Base-by-base conservation (phyloP, 106 monocot species). In the Ottelia alismoides region DNA sequence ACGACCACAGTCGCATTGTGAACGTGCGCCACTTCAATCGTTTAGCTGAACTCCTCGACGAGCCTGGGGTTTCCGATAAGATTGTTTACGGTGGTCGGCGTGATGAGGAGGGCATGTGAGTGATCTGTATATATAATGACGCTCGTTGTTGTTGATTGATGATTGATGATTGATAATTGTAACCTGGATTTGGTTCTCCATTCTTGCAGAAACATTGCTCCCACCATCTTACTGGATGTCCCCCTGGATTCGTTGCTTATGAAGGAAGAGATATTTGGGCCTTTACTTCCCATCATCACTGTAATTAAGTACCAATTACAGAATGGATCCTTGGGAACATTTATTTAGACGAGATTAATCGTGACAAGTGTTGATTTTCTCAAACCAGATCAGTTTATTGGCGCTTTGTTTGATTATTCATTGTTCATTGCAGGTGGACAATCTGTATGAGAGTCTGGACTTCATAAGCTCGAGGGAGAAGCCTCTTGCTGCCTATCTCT, bases 401-500 rank as follows among this genome's bases (percentile, higher is more conserved):
- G n/a, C n/a, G n/a, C n/a, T n/a, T 16, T 43, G 16, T 43, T 43
- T 43, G 6, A 7, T 43, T 43, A 43, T 16, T 43, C 16, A 43
- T 57, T 57, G 32, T 16, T 40, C 23, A 2, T 21, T 43, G 9
- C 14, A 75, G 74, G 68, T 75, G 21, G 49, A 69, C 23, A 59
- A 58, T 14, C 31, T 75, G 23, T 56, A 62, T 31, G 69, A 70
- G 6, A 55, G 75, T 65, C 52, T 75, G 45, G 64, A 64, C 26
- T 43, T 64, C 1, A 65, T 75, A 59, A 75, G 47, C 47, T 69
- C 65, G 1, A 44, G 22, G 24, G 10, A 65, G 29, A 75, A 75
- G 64, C 75, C 75, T 49, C 70, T 75, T 40, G 64, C 75, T 20
- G 58, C 75, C 2, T 75, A 75, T 54, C 53, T 75, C 51, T 75